Conservation (phyloP, 495 filamentous ascomycete species). For the Penicillium bovifimosum region DNA sequence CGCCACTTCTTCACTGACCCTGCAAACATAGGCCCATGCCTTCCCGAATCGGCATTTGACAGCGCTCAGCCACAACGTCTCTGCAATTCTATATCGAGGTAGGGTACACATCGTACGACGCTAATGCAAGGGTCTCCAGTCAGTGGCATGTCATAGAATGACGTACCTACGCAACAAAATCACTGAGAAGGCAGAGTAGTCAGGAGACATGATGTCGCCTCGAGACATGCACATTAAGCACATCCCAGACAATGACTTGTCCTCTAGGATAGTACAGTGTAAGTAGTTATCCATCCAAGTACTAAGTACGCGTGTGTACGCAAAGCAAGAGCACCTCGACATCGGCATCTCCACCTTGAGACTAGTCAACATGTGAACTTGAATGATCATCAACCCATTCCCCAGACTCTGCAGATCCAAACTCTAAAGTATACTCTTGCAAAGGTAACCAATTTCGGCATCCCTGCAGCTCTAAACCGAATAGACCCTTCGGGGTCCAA, state of each 20-base stretch:
- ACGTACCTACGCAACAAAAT: not conserved
- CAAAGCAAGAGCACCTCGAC: not conserved
- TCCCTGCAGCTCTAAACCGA: too few species aligned
- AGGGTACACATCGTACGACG: not conserved
- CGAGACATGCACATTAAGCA: not conserved
- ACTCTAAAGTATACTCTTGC: not conserved
- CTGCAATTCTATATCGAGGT: not conserved
- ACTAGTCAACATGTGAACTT: not conserved
- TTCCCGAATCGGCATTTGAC: too few species aligned
- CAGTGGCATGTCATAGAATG: conserved; percentile 5
- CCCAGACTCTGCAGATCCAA: not conserved
- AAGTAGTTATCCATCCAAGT: too few species aligned
- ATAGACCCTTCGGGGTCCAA: too few species aligned
- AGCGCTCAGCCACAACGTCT: not conserved
- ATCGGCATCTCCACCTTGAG: not conserved
- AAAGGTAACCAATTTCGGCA: too few species aligned
- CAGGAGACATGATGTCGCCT: not conserved
- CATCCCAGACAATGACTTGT: not conserved
- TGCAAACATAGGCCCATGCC: too few species aligned
- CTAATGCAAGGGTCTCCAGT: conserved; percentile 9
- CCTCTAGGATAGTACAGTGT: too few species aligned
- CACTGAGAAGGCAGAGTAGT: not conserved
- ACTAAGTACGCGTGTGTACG: too few species aligned
- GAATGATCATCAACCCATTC: not conserved
- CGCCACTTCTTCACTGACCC: too few species aligned